A percentile compares a stretch with the other conserved stretches of the same genome.
phyloP scores from a whole-genome alignment of 2,329 filamentous ascomycete genomes.

The Verticillium isaacii region DNA sequence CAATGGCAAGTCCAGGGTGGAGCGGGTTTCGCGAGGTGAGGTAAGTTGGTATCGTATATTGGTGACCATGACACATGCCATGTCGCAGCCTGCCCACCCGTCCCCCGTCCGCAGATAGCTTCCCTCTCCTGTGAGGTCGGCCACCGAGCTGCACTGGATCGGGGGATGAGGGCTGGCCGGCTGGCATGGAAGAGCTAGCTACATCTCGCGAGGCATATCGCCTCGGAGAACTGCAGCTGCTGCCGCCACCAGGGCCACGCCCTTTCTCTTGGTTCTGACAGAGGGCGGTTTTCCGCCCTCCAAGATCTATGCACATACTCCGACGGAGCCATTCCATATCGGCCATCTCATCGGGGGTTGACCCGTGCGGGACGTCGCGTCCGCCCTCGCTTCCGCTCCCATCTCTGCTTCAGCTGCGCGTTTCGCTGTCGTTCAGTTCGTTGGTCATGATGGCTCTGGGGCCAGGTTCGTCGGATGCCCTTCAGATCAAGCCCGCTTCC shows the following conservation, averaged over 20 bases:
- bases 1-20: background rate
- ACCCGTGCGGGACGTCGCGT: conserved; percentile 1
- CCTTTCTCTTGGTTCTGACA: conserved; percentile 32
- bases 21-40: background rate
- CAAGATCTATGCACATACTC: conserved; percentile 38
- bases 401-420: background rate
- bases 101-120: background rate
- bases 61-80: conserved; percentile 1
- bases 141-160: background rate
- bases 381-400: conserved; percentile 2
- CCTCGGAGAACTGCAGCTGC: background rate
- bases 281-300: conserved; percentile 38
- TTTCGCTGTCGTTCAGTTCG: background rate
- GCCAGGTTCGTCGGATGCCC: conserved; percentile 7
- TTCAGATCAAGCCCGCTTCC: conserved; percentile 35
- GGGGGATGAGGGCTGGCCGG: background rate
- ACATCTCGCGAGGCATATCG: background rate
- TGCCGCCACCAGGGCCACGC: conserved; percentile 4
- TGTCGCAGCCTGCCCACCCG: background rate
- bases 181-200: background rate
- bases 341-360: conserved; percentile 1
- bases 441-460: background rate
- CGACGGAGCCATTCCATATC: conserved; percentile 9
- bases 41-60: conserved; percentile 4
- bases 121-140: background rate